Evolutionary conservation across 2,329 filamentous ascomycete species (phyloP), one percentile per base, ranked within the genome.

Genomic region (Talaromyces atroroseus): DNA sequence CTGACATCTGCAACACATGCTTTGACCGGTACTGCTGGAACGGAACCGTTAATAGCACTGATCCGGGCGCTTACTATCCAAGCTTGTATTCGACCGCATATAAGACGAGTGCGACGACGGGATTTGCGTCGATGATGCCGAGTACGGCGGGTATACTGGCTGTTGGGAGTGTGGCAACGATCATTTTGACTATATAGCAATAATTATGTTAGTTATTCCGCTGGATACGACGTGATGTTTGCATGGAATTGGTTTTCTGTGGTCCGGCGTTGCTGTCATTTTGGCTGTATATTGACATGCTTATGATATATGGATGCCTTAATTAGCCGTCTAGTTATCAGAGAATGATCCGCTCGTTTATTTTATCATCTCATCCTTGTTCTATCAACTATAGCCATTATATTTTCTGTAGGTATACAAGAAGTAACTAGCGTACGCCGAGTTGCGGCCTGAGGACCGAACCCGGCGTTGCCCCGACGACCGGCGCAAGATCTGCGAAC

Each of bases 11-110:
- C 76, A 78, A 74, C 45, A 66, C 79, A 50, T 99, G 94, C 76
- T 97, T 96, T 72, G 63, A 77, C 12, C 73, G 77, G 20, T 96
- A 96, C 76, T 99, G 94, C 81, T 99, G 94, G 94, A 83, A 96
- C 69, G 94, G 94, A n/a, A 89, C 82, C 1, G 57, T 74, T 6
- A 74, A 80, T 44, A 71, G 66, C 42, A 75, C 73, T 0, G 62
- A 58, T 5, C 69, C 71, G 0, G 59, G 64, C 1, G 58, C 61
- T 0, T 83, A 80, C 58, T 68, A 76, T 21, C 80, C 81, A 1
- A 57, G 47, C 11, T 49, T 52, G 46, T 49, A 49, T n/a, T 18
- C 16, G 49, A 24, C 21, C 3, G 16, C 36, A 11, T 2, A 29
- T 29, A 34, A 5, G 3, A 21, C 21, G 23, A 42, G 32, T 34